A percentile compares a stretch with the other conserved stretches of the same genome.
Evolutionary conservation across 1,284 basidiomycete genomes (phyloP).

Genomic region (Sporisorium graminicola): DNA sequence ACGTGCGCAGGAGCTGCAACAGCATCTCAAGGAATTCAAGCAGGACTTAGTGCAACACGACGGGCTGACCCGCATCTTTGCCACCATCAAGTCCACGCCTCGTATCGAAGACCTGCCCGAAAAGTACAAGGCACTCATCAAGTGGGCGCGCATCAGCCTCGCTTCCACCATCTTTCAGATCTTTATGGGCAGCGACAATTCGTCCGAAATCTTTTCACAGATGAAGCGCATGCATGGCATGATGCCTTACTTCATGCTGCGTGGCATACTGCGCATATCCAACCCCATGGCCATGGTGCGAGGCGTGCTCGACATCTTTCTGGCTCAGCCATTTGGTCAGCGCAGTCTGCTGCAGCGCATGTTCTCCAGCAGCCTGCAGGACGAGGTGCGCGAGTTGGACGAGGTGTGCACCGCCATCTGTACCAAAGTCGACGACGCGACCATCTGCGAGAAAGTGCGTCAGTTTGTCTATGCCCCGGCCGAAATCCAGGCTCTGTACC

Average conservation of each 20-base stretch:
- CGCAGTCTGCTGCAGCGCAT: slow-evolving; percentile 83
- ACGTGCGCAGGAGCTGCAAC: slow-evolving; percentile 87
- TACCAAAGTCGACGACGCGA: slow-evolving; percentile 87
- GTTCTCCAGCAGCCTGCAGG: slow-evolving; percentile 90
- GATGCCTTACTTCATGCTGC: slow-evolving; percentile 98
- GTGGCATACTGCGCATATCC: slow-evolving; percentile 88
- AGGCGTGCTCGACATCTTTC: slow-evolving; percentile 89
- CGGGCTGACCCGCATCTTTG: slow-evolving; percentile 87
- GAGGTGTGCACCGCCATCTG: slow-evolving; percentile 88
- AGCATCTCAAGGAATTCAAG: slow-evolving; percentile 87
- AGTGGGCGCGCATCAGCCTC: slow-evolving; percentile 89
- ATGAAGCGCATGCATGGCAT: slow-evolving; percentile 93
- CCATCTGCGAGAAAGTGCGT: slow-evolving; percentile 88
- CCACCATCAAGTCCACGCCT: slow-evolving; percentile 85
- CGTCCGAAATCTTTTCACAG: slow-evolving; percentile 86
- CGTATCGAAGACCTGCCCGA: slow-evolving; percentile 82
- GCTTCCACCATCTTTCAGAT: slow-evolving; percentile 96
- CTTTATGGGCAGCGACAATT: slow-evolving; percentile 91
- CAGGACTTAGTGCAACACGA: slow-evolving; percentile 82
- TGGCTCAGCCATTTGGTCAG: slow-evolving; percentile 97
- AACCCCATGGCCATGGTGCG: slow-evolving; percentile 98
- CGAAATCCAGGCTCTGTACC: slow-evolving; percentile 80
- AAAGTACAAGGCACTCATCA: slow-evolving; percentile 88
- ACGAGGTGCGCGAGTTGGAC: slow-evolving; percentile 85
- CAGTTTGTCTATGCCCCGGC: slow-evolving; percentile 86